Evolutionary conservation across 2,329 filamentous ascomycete genomes (phyloP).

Genomic region (Epichloe gansuensis): DNA sequence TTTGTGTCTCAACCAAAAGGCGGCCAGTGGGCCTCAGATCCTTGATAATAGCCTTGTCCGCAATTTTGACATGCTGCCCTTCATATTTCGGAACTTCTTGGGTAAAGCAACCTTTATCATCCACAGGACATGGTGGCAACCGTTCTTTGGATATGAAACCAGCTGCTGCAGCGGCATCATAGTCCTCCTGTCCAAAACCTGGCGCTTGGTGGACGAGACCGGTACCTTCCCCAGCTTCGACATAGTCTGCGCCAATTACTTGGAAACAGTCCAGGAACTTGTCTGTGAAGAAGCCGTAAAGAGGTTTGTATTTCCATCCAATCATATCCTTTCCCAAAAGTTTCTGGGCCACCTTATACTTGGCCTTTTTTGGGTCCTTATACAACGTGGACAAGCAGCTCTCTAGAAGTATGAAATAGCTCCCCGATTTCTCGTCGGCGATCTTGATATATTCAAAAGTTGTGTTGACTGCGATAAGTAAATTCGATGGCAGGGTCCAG

Average conservation of each 20-base stretch:
- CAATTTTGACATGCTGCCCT: conserved; percentile 15
- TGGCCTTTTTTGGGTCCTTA: conserved; percentile 66
- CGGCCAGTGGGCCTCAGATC: conserved; percentile 12
- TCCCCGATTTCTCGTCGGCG: conserved; percentile 49
- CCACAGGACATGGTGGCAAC: conserved; percentile 57
- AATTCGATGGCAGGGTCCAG: conserved; percentile 73
- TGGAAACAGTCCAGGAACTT: conserved; percentile 58
- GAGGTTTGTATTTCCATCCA: conserved; percentile 58
- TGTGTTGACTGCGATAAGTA: conserved; percentile 57
- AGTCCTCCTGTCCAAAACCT: conserved; percentile 68
- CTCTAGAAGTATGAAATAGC: conserved; percentile 58
- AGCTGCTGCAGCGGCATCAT: conserved; percentile 49
- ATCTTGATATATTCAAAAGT: conserved; percentile 71
- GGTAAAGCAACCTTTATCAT: conserved; percentile 30
- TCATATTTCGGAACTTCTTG: conserved; percentile 14
- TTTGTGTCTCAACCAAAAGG: conserved; percentile 12
- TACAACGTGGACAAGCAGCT: conserved; percentile 46
- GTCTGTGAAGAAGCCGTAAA: conserved; percentile 60
- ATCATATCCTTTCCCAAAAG: conserved; percentile 56
- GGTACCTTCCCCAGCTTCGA: conserved; percentile 59
- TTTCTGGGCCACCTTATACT: conserved; percentile 55
- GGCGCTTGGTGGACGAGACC: conserved; percentile 65
- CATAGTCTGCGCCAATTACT: conserved; percentile 56
- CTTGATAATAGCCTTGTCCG: conserved; percentile 16
- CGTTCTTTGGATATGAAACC: conserved; percentile 52